These are phyloP conservation scores for Populus nigra DNA, from an alignment of 345 rosid species.

Conservation along the genomic window DNA sequence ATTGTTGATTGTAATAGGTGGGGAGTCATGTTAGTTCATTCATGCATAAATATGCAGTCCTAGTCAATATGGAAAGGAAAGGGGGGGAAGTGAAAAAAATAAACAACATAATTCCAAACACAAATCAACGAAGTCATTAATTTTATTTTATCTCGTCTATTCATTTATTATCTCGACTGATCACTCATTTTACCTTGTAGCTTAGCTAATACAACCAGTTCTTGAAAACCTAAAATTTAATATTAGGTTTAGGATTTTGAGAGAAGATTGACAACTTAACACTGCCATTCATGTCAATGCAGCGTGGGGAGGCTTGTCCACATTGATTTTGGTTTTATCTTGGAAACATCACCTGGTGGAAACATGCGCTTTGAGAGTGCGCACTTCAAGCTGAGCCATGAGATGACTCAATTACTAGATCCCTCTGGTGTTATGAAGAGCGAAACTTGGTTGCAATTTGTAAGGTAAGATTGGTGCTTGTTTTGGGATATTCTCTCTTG, in stretches of 20 bases:
- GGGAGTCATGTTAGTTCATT: background rate
- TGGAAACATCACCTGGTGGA: constrained; percentile 94
- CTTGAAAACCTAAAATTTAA: no score
- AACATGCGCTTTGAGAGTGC: constrained; percentile 98
- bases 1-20: background rate
- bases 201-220: no score
- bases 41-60: background rate
- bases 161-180: no score
- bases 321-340: constrained; percentile 94
- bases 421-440: constrained; percentile 95
- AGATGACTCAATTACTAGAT: constrained; percentile 94
- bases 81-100: no score
- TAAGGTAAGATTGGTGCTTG: constrained; percentile 44
- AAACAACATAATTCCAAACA: background rate
- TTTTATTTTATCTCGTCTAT: no score
- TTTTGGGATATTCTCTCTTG: background rate
- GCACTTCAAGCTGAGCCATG: constrained; percentile 97
- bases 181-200: no score
- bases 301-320: constrained; percentile 93
- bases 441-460: constrained; percentile 76
- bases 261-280: background rate
- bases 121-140: no score
- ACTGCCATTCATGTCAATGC: constrained; percentile 25
- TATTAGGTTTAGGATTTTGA: constrained; percentile 1
- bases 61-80: background rate